These are phyloP conservation scores for Viridothelium virens DNA, from an alignment of 495 filamentous ascomycete genomes.

Conservation along the genomic window DNA sequence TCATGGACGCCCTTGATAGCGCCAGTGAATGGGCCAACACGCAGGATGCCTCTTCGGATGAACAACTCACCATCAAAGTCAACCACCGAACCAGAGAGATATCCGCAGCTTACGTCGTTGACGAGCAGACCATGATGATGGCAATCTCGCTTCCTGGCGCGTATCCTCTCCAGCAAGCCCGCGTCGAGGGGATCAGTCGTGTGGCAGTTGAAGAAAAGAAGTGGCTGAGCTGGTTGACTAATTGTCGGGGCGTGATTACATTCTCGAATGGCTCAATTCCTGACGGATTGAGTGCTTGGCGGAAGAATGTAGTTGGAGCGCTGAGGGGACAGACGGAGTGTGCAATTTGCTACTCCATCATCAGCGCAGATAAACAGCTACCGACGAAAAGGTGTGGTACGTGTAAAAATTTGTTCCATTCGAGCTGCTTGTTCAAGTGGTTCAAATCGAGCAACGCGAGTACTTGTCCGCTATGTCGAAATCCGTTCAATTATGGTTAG, in stretches of 20 bases:
- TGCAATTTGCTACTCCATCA: slow-evolving; percentile 92
- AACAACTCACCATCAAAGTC: slow-evolving; percentile 64
- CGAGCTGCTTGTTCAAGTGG: slow-evolving; percentile 85
- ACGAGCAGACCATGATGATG: slow-evolving; percentile 76
- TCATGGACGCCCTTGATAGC: slow-evolving; percentile 59
- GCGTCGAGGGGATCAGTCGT: slow-evolving; percentile 68
- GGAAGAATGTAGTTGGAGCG: slow-evolving; percentile 72
- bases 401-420: slow-evolving; percentile 92
- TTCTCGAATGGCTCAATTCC: slow-evolving; percentile 79
- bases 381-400: slow-evolving; percentile 87
- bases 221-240: slow-evolving; percentile 78
- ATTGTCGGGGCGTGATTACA: slow-evolving; percentile 85
- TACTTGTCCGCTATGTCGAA: slow-evolving; percentile 83
- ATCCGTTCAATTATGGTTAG: slow-evolving; percentile 56
- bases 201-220: slow-evolving; percentile 82
- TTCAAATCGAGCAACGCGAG: slow-evolving; percentile 87
- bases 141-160: slow-evolving; percentile 65
- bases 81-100: slow-evolving; percentile 63
- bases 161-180: slow-evolving; percentile 71
- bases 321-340: slow-evolving; percentile 93
- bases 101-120: slow-evolving; percentile 72
- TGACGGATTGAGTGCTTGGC: slow-evolving; percentile 76
- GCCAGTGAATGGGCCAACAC: slow-evolving; percentile 60
- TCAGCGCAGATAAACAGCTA: slow-evolving; percentile 75
- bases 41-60: slow-evolving; percentile 32